Conservation (phyloP, 2,329 filamentous ascomycete genomes). For the Bipolaris zeicola region DNA sequence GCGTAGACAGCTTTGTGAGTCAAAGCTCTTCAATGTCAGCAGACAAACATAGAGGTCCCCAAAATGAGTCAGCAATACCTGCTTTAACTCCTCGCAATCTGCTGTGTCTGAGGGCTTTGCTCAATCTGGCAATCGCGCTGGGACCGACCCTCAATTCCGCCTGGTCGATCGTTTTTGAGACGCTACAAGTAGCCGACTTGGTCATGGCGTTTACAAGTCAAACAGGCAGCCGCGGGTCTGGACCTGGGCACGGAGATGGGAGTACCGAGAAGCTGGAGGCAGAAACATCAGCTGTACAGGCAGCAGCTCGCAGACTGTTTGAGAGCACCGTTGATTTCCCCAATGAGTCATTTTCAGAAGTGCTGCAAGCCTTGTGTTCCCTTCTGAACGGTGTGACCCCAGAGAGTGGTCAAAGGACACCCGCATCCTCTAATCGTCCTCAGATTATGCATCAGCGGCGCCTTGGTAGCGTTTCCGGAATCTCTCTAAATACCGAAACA, state of each 20-base stretch:
- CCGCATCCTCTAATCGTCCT: constrained; percentile 29
- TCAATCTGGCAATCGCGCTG: constrained; percentile 95
- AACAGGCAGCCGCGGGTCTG: constrained; percentile 24
- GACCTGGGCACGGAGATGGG: constrained; percentile 23
- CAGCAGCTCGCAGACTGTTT: constrained; percentile 81
- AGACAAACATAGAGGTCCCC: constrained; percentile 66
- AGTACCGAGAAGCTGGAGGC: constrained; percentile 60
- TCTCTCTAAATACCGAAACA: constrained; percentile 47
- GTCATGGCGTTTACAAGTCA: constrained; percentile 64
- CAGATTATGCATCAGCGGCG: constrained; percentile 46
- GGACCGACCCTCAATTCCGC: constrained; percentile 83
- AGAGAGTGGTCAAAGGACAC: constrained; percentile 33
- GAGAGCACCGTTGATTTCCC: constrained; percentile 94
- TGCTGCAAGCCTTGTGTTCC: constrained; percentile 75
- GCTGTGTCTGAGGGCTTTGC: constrained; percentile 82
- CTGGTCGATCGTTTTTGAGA: constrained; percentile 91
- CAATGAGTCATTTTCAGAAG: constrained; percentile 76
- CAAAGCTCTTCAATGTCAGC: constrained; percentile 57
- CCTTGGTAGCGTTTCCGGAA: constrained; percentile 52
- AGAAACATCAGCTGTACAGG: constrained; percentile 87
- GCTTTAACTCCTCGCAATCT: constrained; percentile 86
- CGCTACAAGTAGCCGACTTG: constrained; percentile 89
- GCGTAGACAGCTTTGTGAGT: constrained; percentile 72
- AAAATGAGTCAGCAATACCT: constrained; percentile 53
- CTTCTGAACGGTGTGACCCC: constrained; percentile 59